Evolutionary conservation across 2,329 filamentous ascomycete genomes (phyloP), one percentile per base, ranked within the genome.

Genomic region (Hymenoscyphus linearis): DNA sequence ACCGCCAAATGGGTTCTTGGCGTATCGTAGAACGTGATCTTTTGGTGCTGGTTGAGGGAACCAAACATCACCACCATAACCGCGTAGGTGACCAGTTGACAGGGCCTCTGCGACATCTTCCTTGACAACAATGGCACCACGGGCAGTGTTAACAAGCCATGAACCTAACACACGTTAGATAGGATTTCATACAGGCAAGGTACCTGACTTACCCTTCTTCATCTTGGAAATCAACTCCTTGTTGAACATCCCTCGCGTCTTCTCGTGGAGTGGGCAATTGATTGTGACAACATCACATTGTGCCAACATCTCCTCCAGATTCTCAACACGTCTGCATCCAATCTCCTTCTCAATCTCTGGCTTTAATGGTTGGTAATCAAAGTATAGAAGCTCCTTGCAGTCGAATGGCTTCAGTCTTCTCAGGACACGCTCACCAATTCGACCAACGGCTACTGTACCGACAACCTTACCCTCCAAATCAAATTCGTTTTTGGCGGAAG

Each of bases 381-480:
- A 98, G 90, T 99, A 99, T 67, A 98, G 86, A 57, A 99, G 86
- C 84, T 98, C 93, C 88, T 96, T 96, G 91, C 95, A 99, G 83
- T 96, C 93, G 75, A 99, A 99, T 69, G 93, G 82, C 87, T 96
- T 96, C 73, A 99, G 88, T 69, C 95, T 88, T 77, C 93, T 90
- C 71, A 99, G 86, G 62, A 99, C 95, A 79, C 95, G 93, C 87
- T 98, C 93, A 73, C 95, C 95, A 72, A 99, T 99, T 76, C 95
- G 91, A 76, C 95, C 95, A 65, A 98, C 93, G 73, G 90, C 95
- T 62, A 99, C 95, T 74, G 95, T 99, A 73, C 95, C 95, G 70
- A 99, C 95, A 55, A 96, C 90, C 87, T 99, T 99, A 83, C 84
- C 83, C 85, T 98, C 95, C 61, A 99, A 88, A 74, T 99, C 95